Conservation (phyloP, 352 stramenopile species). For the Phytophthora citrophthora region DNA sequence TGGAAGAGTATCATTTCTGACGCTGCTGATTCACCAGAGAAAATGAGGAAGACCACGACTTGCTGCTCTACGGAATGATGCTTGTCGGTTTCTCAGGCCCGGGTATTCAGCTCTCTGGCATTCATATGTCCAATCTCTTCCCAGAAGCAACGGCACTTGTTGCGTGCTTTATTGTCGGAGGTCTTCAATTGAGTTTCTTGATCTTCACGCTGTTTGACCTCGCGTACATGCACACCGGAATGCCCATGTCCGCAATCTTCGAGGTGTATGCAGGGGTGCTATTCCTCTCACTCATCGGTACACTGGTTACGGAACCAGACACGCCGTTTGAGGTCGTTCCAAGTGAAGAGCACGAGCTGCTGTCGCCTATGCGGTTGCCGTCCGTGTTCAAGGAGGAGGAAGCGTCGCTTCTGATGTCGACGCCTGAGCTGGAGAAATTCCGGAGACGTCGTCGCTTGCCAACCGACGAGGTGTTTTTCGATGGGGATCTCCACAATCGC, state of each 20-base stretch:
- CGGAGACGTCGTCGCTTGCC: conserved; percentile 29
- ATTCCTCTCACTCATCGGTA: conserved; percentile 58
- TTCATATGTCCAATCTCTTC: conserved; percentile 83
- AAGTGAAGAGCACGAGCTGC: conserved; percentile 47
- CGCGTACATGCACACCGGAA: conserved; percentile 45
- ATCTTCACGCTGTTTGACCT: conserved; percentile 73
- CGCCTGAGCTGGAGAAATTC: conserved; percentile 53
- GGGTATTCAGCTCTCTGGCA: conserved; percentile 68
- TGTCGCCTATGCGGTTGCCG: conserved; percentile 63
- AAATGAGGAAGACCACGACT: conserved; percentile 36
- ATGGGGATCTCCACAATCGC: conserved; percentile 51
- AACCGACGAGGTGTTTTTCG: conserved; percentile 42
- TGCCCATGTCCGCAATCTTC: conserved; percentile 60
- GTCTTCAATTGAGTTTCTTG: conserved; percentile 75
- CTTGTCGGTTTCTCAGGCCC: conserved; percentile 70
- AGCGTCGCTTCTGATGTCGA: conserved; percentile 50
- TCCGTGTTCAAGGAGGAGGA: conserved; percentile 70
- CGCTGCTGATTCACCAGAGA: conserved; percentile 18
- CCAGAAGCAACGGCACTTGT: conserved; percentile 68
- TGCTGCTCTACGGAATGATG: conserved; percentile 68
- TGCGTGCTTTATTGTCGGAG: conserved; percentile 75
- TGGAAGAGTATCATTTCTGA: conserved; percentile 3
- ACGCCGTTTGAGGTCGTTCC: conserved; percentile 43
- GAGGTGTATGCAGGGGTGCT: conserved; percentile 53
- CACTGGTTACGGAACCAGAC: conserved; percentile 64